A percentile compares a stretch with the other conserved stretches of the same genome.
These are phyloP conservation scores for Chaetomiaceae sp. DNA, from an alignment of 2,329 filamentous ascomycete genomes.

Conservation along the genomic window DNA sequence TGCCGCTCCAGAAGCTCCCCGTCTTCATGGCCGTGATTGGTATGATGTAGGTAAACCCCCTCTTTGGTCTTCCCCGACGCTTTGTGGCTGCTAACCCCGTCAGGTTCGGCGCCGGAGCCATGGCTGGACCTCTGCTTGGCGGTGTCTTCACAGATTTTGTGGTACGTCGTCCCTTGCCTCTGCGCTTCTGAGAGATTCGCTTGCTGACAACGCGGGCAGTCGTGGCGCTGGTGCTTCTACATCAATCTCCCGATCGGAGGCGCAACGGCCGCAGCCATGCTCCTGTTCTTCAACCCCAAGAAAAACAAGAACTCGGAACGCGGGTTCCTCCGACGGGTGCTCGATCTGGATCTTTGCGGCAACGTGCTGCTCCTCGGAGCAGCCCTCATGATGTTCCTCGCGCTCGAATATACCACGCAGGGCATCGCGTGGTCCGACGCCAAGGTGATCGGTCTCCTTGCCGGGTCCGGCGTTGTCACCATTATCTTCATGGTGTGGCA, in stretches of 20 bases:
- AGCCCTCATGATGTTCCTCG: conserved; percentile 44
- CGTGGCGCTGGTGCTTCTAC: conserved; percentile 42
- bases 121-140: conserved; percentile 34
- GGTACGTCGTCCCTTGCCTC: conserved; percentile 23
- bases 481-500: conserved; percentile 34
- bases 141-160: conserved; percentile 35
- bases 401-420: conserved; percentile 44
- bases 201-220: conserved; percentile 26
- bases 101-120: conserved; percentile 35
- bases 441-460: conserved; percentile 39
- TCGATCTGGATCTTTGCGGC: conserved; percentile 33
- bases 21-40: conserved; percentile 33
- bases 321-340: conserved; percentile 25
- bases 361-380: conserved; percentile 41
- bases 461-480: conserved; percentile 25
- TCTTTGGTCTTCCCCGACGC: background rate
- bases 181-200: background rate
- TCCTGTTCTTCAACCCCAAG: conserved; percentile 29
- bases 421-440: conserved; percentile 41
- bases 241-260: conserved; percentile 39
- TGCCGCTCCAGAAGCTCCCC: conserved; percentile 30
- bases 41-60: conserved; percentile 28
- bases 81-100: background rate
- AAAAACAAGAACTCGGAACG: conserved; percentile 18
- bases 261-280: conserved; percentile 31